These are phyloP conservation scores for Fraxinus floribunda DNA, from an alignment of 305 asterid species.

Conservation along the genomic window DNA sequence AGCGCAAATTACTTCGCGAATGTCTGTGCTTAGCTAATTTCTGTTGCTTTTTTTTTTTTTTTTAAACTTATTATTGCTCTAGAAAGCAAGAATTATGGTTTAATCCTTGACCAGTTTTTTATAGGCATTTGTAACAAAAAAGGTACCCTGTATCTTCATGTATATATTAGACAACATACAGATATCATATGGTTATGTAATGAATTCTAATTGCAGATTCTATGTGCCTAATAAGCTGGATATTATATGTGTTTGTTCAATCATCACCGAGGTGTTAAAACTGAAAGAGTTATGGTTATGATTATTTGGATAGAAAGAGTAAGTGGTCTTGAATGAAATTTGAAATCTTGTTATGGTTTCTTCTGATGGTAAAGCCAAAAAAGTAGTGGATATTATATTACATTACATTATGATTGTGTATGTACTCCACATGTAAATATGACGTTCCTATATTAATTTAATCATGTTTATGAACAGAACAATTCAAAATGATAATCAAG, in stretches of 20 bases:
- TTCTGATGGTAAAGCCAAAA: constrained; percentile 7
- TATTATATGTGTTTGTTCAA: neutral
- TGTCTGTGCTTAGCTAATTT: neutral
- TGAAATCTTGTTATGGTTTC: neutral
- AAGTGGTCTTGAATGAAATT: constrained; percentile 9
- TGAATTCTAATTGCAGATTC: neutral
- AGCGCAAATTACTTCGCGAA: neutral
- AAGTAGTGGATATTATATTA: neutral
- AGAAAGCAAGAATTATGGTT: neutral
- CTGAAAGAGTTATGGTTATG: neutral
- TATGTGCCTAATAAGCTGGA: neutral
- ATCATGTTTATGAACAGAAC: constrained; percentile 6
- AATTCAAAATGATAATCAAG: constrained; percentile 3
- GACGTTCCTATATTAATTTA: neutral
- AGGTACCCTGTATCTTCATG: neutral
- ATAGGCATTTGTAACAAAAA: neutral
- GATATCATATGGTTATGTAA: constrained; percentile 4
- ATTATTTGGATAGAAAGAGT: neutral
- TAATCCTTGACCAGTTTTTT: constrained; percentile 13
- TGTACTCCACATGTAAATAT: neutral
- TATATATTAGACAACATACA: neutral
- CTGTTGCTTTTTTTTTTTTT: neutral
- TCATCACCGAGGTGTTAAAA: neutral
- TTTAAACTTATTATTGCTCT: neutral
- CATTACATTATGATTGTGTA: neutral